Evolutionary conservation across 2,329 filamentous ascomycete genomes (phyloP).

Genomic region (Microsporum canis): DNA sequence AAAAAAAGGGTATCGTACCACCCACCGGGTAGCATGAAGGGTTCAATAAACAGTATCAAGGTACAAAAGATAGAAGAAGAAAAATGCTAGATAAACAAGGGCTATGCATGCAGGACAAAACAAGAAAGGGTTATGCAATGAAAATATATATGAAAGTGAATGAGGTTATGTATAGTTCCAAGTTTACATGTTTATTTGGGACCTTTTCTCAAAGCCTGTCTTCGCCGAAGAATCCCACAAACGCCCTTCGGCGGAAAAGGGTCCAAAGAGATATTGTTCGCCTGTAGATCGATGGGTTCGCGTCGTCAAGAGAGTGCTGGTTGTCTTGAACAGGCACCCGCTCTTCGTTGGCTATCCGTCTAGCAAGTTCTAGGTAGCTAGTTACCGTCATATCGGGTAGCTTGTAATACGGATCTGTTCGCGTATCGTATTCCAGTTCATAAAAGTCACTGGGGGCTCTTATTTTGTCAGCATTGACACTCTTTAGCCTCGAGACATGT

Average conservation of each 20-base stretch:
- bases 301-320: neutral
- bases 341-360: constrained; percentile 50
- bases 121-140: neutral
- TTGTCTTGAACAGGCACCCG: neutral
- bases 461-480: constrained; percentile 33
- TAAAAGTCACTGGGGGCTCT: constrained; percentile 39
- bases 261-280: constrained; percentile 12
- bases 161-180: neutral
- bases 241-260: constrained; percentile 14
- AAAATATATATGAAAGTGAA: neutral
- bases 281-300: neutral
- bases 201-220: neutral
- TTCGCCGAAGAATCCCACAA: constrained; percentile 13
- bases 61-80: neutral
- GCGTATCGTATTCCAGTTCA: constrained; percentile 78
- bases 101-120: neutral
- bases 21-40: neutral
- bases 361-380: constrained; percentile 68
- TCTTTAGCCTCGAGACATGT: constrained; percentile 32
- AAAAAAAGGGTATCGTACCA: neutral
- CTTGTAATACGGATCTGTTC: constrained; percentile 60
- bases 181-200: neutral
- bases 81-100: neutral
- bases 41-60: neutral
- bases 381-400: constrained; percentile 74